Evolutionary conservation across 768 basidiomycete genomes (phyloP).

Genomic region (Russula sp.): DNA sequence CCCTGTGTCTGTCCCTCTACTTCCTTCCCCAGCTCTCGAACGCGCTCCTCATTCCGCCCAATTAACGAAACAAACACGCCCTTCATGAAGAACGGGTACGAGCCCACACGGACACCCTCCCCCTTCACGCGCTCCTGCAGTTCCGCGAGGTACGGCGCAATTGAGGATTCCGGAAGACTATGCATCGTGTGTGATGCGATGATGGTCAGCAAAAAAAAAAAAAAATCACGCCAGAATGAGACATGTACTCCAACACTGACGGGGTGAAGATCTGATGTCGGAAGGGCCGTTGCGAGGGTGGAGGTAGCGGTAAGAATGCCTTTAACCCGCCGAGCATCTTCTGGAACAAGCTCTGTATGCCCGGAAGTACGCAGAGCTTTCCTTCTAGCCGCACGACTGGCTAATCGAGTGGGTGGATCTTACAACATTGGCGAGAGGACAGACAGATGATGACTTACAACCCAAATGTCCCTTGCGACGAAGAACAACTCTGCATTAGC

Average conservation of each 20-base stretch:
- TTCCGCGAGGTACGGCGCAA: conserved; percentile 79
- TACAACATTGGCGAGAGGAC: not conserved
- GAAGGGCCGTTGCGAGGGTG: conserved; percentile 65
- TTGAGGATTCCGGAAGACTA: conserved; percentile 77
- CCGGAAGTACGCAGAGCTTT: conserved; percentile 89
- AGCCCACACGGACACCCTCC: conserved; percentile 80
- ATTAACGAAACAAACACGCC: conserved; percentile 68
- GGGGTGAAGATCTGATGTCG: conserved; percentile 82
- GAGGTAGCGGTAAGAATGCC: conserved; percentile 77
- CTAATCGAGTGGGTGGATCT: conserved; percentile 40
- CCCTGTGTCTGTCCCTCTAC: conserved; percentile 60
- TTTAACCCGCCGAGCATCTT: conserved; percentile 72
- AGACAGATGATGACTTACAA: conserved; percentile 48
- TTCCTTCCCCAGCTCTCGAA: conserved; percentile 58
- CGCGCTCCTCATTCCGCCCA: conserved; percentile 45
- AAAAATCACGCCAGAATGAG: conserved; percentile 17
- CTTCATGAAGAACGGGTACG: conserved; percentile 58
- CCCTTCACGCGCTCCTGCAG: conserved; percentile 69
- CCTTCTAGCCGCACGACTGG: conserved; percentile 83
- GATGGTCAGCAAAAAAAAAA: conserved; percentile 6
- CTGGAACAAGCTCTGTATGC: conserved; percentile 82
- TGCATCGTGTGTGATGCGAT: not conserved
- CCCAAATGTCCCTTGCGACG: conserved; percentile 80
- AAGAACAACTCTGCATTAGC: conserved; percentile 74
- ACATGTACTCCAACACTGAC: conserved; percentile 41